Base-by-base conservation (phyloP, 139 green algal species). In the Coelastrella sp. region DNA sequence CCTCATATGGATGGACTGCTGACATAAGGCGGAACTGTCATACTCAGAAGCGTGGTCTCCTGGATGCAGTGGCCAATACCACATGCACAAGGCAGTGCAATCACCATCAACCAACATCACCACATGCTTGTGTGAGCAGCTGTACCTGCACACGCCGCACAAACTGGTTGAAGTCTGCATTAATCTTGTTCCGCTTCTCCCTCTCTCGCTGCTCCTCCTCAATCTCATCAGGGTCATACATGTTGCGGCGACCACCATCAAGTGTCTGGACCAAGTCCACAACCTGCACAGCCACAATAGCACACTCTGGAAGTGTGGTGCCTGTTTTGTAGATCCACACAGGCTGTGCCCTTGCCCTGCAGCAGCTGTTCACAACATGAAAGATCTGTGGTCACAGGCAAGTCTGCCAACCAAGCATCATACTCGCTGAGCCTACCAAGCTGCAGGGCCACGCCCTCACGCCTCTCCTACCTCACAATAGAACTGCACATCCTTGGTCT, bases 191-290 rank as follows among this genome's bases (percentile, higher is more conserved):
- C 74, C 97, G 94, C 15, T 96, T 93, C 74, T 99, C 98, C 0
- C 97, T 91, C 92, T 99, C 98, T 4, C 97, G 91, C 95, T 99
- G 98, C 96, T 99, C 98, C 92, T 99, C 98, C 92, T 99, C 98
- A 78, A 99, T 99, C 92, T 99, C 98, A 87, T 99, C 98, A 7
- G 98, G 98, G 93, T 99, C 98, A 92, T 99, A 99, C 90, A 94
- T 93, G 89, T 91, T 93, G 65, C 94, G 90, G n/a, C 98, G 91
- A 7, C 95, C 94, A 49, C 93, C 96, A 82, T 99, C 98, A 63
- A 99, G 92, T 8, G 96, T 99, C 94, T 99, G 97, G 60, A 98
- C 96, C 19, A 95, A 93, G 70, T 99, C 98, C 93, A 98, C 98
- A 58, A 99, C 97, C 93, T 94, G 82, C 49, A 75, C 35, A 49